Evolutionary conservation across 2,329 filamentous ascomycete genomes (phyloP).

Genomic region (Didymella lethalis): DNA sequence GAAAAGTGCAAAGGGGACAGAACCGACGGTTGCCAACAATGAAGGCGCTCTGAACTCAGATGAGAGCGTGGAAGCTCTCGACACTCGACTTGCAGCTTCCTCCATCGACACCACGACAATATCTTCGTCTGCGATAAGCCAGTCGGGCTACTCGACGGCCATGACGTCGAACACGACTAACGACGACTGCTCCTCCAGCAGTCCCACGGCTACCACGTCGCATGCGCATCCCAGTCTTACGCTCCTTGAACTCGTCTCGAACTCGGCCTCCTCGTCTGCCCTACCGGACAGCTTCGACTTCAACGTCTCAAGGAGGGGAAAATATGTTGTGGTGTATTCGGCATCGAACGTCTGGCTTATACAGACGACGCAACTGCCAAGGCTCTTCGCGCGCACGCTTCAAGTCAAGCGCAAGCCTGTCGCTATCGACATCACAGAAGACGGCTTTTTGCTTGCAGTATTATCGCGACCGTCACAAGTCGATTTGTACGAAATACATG

Average conservation of each 20-base stretch:
- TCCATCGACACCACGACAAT: conserved; percentile 33
- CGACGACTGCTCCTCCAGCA: conserved; percentile 36
- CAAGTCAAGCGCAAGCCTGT: conserved; percentile 50
- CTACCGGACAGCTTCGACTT: conserved; percentile 51
- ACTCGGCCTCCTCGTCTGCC: conserved; percentile 50
- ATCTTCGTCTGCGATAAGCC: conserved; percentile 35
- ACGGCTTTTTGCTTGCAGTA: conserved; percentile 78
- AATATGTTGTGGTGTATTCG: conserved; percentile 49
- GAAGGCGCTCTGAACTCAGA: conserved; percentile 34
- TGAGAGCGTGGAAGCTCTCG: conserved; percentile 31
- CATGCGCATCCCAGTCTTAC: conserved; percentile 46
- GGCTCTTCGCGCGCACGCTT: conserved; percentile 48
- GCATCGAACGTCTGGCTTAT: conserved; percentile 51
- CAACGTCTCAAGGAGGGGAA: conserved; percentile 47
- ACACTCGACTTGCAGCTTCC: conserved; percentile 41
- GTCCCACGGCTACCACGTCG: conserved; percentile 30
- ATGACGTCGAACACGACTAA: conserved; percentile 46
- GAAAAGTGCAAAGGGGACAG: conserved; percentile 36
- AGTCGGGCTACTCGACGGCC: conserved; percentile 44
- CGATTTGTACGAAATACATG: conserved; percentile 78
- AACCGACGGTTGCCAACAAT: conserved; percentile 33
- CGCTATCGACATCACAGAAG: conserved; percentile 79
- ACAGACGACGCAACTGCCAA: conserved; percentile 47
- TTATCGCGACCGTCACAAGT: conserved; percentile 83
- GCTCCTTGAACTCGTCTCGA: conserved; percentile 50